Percentiles rank a stretch among this genome's conserved stretches.
These are phyloP conservation scores for Thalassiosira pacifica DNA, from an alignment of 352 stramenopile genomes.

Conservation along the genomic window DNA sequence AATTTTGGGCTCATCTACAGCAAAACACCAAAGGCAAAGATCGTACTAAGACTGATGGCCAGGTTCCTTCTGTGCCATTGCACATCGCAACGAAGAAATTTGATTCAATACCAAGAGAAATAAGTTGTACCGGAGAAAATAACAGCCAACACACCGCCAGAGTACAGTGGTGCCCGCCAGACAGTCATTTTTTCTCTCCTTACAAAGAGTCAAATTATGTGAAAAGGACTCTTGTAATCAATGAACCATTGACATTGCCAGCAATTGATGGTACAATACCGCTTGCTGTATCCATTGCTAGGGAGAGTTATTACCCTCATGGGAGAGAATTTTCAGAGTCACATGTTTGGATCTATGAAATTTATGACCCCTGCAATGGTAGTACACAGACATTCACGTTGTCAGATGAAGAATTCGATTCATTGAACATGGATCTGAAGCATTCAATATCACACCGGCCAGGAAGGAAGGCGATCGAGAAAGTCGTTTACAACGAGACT, in stretches of 20 bases:
- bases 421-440: slow-evolving; percentile 31
- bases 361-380: slow-evolving; percentile 60
- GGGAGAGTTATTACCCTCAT: not conserved
- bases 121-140: not conserved
- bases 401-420: slow-evolving; percentile 40
- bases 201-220: slow-evolving; percentile 33
- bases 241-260: slow-evolving; percentile 40
- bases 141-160: not conserved
- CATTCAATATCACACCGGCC: not conserved
- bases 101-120: not conserved
- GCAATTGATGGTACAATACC: slow-evolving; percentile 6
- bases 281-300: slow-evolving; percentile 42
- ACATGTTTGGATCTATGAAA: slow-evolving; percentile 52
- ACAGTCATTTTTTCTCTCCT: slow-evolving; percentile 30
- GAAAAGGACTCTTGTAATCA: slow-evolving; percentile 34
- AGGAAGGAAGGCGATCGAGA: slow-evolving; percentile 16
- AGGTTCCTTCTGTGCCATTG: slow-evolving; percentile 55
- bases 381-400: slow-evolving; percentile 30
- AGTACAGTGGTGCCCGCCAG: not conserved
- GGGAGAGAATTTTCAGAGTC: not conserved
- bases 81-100: slow-evolving; percentile 50
- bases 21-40: slow-evolving; percentile 13
- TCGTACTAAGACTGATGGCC: slow-evolving; percentile 6
- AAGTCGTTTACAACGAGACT: slow-evolving; percentile 54
- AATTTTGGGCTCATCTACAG: slow-evolving; percentile 57